Evolutionary conservation across 2,329 filamentous ascomycete species (phyloP).

Genomic region (Bipolaris zeicola): DNA sequence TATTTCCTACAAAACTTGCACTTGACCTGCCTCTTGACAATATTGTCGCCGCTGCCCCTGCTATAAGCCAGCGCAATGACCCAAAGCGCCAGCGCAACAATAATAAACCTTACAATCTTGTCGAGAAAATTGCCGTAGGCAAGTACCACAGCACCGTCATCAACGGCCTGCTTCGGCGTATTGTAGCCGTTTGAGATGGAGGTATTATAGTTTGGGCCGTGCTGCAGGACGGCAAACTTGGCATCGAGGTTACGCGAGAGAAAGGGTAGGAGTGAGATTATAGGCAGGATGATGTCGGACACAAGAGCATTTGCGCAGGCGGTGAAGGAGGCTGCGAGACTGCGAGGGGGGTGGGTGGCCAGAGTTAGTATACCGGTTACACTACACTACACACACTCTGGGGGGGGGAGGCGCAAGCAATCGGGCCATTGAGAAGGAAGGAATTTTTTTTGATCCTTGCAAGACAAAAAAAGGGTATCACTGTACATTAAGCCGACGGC

Average conservation of each 20-base stretch:
- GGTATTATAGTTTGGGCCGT: conserved; percentile 57
- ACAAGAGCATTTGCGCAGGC: conserved; percentile 74
- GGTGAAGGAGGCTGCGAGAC: conserved; percentile 73
- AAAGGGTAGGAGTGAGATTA: conserved; percentile 71
- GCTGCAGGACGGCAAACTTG: conserved; percentile 70
- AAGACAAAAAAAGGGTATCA: neutral
- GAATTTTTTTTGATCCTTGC: neutral
- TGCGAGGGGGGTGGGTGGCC: conserved; percentile 34
- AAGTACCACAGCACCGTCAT: conserved; percentile 73
- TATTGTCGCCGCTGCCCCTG: conserved; percentile 65
- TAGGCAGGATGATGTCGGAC: conserved; percentile 70
- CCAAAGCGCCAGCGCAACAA: conserved; percentile 70
- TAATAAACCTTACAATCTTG: conserved; percentile 68
- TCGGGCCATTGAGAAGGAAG: neutral
- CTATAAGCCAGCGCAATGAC: conserved; percentile 67
- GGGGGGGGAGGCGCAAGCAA: no score
- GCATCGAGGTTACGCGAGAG: conserved; percentile 74
- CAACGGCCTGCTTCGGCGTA: conserved; percentile 69
- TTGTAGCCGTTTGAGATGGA: conserved; percentile 64
- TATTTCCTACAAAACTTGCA: conserved; percentile 70
- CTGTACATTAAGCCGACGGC: conserved; percentile 73
- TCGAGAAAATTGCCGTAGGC: conserved; percentile 74
- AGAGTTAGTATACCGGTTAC: neutral
- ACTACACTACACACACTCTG: neutral
- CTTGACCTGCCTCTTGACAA: conserved; percentile 72